Evolutionary conservation across 1,139 yeast genomes (phyloP).

Genomic region (Yamadazyma sp.): DNA sequence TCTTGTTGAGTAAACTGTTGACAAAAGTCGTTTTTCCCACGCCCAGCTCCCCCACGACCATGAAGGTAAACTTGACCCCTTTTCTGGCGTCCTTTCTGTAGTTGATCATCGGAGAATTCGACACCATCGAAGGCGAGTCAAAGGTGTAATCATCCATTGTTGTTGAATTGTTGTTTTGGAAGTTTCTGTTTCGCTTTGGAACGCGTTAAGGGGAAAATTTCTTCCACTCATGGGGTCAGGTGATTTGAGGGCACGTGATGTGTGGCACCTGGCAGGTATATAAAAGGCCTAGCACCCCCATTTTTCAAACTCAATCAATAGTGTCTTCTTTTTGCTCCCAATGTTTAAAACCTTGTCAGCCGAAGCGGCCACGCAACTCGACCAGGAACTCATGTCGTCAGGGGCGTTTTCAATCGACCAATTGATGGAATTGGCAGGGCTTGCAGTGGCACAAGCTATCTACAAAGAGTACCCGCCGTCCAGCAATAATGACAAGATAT

Average conservation of each 20-base stretch:
- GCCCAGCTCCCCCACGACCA: slow-evolving; percentile 85
- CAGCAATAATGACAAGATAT: slow-evolving; percentile 39
- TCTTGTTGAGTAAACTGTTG: slow-evolving; percentile 68
- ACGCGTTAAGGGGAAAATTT: background rate
- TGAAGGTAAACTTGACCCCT: slow-evolving; percentile 78
- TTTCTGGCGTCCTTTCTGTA: slow-evolving; percentile 74
- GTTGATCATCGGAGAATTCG: slow-evolving; percentile 48
- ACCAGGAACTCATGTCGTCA: slow-evolving; percentile 81
- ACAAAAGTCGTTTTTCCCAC: slow-evolving; percentile 87
- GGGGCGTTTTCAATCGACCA: slow-evolving; percentile 89
- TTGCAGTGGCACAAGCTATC: slow-evolving; percentile 89
- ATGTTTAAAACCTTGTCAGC: slow-evolving; percentile 51
- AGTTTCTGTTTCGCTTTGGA: background rate
- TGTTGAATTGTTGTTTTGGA: slow-evolving; percentile 1
- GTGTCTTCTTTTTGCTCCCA: too few species aligned
- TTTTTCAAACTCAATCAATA: too few species aligned
- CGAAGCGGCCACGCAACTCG: slow-evolving; percentile 74
- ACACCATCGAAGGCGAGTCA: slow-evolving; percentile 36
- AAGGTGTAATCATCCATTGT: slow-evolving; percentile 25
- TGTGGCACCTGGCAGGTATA: background rate
- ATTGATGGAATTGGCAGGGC: slow-evolving; percentile 94
- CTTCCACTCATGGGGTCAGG: too few species aligned
- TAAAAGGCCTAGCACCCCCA: too few species aligned
- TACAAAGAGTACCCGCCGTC: slow-evolving; percentile 56
- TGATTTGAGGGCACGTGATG: background rate